Base-by-base conservation (phyloP, 352 stramenopile species). In the Phytophthora sansomeana region DNA sequence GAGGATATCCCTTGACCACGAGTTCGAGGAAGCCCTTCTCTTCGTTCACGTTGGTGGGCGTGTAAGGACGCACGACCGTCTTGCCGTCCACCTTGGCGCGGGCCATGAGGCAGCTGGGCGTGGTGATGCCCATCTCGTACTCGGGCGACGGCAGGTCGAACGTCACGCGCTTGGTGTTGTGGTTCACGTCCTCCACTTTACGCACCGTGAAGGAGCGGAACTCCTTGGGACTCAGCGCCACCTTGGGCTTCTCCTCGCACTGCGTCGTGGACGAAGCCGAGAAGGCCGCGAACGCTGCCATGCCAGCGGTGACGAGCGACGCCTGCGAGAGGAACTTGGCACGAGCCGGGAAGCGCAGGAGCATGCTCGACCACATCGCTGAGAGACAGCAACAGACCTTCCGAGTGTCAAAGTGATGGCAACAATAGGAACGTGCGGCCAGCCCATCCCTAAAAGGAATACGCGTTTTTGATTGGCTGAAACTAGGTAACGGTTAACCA, bases 1-100 rank as follows among this genome's bases (percentile, higher is more conserved):
- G 79, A 10, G 87, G 75, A 72, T 98, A 98, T 14, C 81, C 80
- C 74, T 98, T 98, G 68, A 98, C 87, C 36, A 97, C 83, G 35
- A 97, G 78, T 57, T 96, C 85, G 19, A 97, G 44, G 58, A 90
- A 89, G 29, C 90, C 92, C 48, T 81, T 88, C 72, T 96, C 85
- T 24, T 83, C 77, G 67, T 97, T 93, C 57, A 90, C 71, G 63
- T 93, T 95, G 50, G 75, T 89, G 11, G 93, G 93, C 51, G 92
- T 98, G 80, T 98, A 98, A 13, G 92, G 84, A 11, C 91, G 79
- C 16, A 91, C 64, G 7, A 96, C 75, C 17, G 60, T 78, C 78
- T 96, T 96, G 65, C 83, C 86, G 74, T 89, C 66, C 49, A 94
- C 73, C 41, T 78, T 79, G 50, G 83, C 85, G 60, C 86, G 83